phyloP scores from a whole-genome alignment of 1,139 yeast genomes.

The Dujonia santamariae region DNA sequence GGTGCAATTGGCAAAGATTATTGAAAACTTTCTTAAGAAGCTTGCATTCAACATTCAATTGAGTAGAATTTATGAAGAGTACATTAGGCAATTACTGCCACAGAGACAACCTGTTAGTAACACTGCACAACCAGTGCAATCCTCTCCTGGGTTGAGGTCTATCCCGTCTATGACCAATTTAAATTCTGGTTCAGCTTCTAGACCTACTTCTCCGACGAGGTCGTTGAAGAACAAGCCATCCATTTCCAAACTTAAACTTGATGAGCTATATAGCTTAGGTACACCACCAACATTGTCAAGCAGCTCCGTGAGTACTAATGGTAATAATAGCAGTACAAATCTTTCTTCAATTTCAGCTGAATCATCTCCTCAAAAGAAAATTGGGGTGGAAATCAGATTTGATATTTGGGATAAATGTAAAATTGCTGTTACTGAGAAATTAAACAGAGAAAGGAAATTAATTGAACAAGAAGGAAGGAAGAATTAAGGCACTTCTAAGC shows the following conservation, averaged over 20 bases:
- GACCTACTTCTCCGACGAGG: constrained; percentile 13
- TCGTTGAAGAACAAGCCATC: constrained; percentile 21
- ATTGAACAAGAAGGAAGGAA: no score
- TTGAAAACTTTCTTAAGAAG: constrained; percentile 43
- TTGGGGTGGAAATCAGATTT: constrained; percentile 6
- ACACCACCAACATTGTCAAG: constrained; percentile 6
- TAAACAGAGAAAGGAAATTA: constrained; percentile 16
- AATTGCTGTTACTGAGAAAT: constrained; percentile 22
- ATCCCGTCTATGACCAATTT: not conserved
- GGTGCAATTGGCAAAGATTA: constrained; percentile 30
- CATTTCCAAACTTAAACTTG: constrained; percentile 20
- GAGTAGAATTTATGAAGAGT: constrained; percentile 49
- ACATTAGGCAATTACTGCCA: constrained; percentile 14
- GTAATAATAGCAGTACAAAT: no score
- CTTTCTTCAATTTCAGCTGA: not conserved
- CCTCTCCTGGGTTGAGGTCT: constrained; percentile 4
- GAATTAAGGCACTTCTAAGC: no score
- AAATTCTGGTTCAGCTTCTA: not conserved
- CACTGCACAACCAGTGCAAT: constrained; percentile 6
- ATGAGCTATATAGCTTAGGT: constrained; percentile 25
- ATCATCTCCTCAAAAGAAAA: not conserved
- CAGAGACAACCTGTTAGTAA: constrained; percentile 5
- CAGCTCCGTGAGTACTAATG: not conserved
- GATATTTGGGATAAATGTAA: constrained; percentile 29
- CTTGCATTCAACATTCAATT: constrained; percentile 62